Base-by-base conservation (phyloP, 1,139 yeast genomes). In the Pichiaceae sp. region DNA sequence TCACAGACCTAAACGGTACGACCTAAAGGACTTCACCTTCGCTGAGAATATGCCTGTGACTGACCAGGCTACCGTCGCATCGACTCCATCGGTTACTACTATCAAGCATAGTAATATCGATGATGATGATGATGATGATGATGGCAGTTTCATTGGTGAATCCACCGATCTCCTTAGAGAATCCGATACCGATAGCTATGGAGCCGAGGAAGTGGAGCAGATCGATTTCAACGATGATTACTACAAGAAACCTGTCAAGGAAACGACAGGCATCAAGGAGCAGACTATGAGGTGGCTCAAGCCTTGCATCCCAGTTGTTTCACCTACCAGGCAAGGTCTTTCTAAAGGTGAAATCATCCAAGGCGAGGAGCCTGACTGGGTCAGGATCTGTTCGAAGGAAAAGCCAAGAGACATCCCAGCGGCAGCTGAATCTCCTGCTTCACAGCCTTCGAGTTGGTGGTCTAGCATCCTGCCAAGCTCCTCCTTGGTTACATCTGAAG, bases 271-370 rank as follows among this genome's bases (percentile, higher is more conserved):
- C 24, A 27, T 54, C n/a, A 53, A 52, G 33, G 41, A 46, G 9
- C 59, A 55, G 35, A 55, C 60, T 1, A 45, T 55, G 52, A 53
- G 47, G 40, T 55, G 60, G 60, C 29, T 52, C 4, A 47, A 49
- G 17, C 56, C 57, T 11, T 48, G 42, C 16, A 35, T 35, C 12
- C 53, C 56, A 1, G 32, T 41, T 1, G 48, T 46, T 5, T 42
- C 49, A 6, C 43, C 48, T 3, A 34, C 42, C 4, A 28, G 32
- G 4, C 37, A 34, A 17, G 8, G 19, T 19, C 7, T 9, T 11
- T n/a, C 31, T 17, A 8, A 15, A 6, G 18, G 11, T 6, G 20
- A 29, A n/a, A 29, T 29, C 18, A 29, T 29, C 18, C 21, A 17
- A 21, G 11, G 24, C 11, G 24, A 21, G 20, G 31, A 29, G 14